Evolutionary conservation across 2,329 filamentous ascomycete species (phyloP).

Genomic region (Trichoderma afroharzianum): DNA sequence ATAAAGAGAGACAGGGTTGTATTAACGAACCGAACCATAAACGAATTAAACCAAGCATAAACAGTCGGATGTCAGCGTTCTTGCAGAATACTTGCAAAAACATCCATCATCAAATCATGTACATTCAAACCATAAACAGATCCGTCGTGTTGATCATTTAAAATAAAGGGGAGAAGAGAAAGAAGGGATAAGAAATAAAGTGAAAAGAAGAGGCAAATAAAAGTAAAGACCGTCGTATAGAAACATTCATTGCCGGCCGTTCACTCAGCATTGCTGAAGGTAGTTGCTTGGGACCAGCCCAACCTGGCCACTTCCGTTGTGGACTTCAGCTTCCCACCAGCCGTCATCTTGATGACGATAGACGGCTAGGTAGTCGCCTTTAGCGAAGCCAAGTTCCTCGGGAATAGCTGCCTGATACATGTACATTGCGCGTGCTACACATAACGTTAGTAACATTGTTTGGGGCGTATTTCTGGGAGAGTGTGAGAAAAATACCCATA

Average conservation of each 20-base stretch:
- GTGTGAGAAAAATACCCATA: slow-evolving; percentile 68
- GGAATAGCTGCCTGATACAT: slow-evolving; percentile 92
- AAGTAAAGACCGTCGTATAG: background rate
- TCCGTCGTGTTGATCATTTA: slow-evolving; percentile 8
- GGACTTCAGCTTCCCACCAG: slow-evolving; percentile 98
- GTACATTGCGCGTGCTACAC: slow-evolving; percentile 83
- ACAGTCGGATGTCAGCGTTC: background rate
- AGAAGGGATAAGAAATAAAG: background rate
- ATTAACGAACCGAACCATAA: slow-evolving; percentile 10
- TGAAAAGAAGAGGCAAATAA: background rate
- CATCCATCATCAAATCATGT: slow-evolving; percentile 11
- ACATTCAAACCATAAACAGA: slow-evolving; percentile 10
- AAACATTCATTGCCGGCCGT: background rate
- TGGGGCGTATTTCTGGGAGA: slow-evolving; percentile 14
- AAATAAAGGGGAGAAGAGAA: background rate
- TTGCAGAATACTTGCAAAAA: background rate
- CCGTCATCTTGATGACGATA: slow-evolving; percentile 92
- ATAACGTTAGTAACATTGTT: slow-evolving; percentile 17
- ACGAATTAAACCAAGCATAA: slow-evolving; percentile 1
- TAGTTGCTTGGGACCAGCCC: slow-evolving; percentile 69
- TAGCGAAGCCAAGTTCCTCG: slow-evolving; percentile 87
- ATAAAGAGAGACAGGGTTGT: background rate
- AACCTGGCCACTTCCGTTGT: slow-evolving; percentile 58
- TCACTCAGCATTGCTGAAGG: slow-evolving; percentile 48
- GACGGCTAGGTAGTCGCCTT: slow-evolving; percentile 87